Conservation (phyloP, 2,329 filamentous ascomycete species). For the Sphaerulina musiva region DNA sequence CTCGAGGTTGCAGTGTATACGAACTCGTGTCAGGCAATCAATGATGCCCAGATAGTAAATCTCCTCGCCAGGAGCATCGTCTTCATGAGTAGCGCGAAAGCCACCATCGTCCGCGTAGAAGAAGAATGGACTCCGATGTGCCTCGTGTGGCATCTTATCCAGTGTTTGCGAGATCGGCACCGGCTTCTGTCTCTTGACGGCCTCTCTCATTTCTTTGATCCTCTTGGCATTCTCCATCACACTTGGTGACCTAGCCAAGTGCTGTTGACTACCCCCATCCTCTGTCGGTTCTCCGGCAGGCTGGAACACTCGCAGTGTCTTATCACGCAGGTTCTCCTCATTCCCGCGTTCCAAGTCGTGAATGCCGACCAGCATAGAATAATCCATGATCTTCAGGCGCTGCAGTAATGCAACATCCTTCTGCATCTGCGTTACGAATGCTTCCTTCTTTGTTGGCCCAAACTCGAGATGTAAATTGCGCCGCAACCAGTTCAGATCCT, state of each 20-base stretch:
- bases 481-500: constrained; percentile 94
- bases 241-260: constrained; percentile 78
- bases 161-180: constrained; percentile 81
- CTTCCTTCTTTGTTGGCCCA: constrained; percentile 76
- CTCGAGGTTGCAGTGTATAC: constrained; percentile 34
- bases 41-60: constrained; percentile 98
- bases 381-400: constrained; percentile 94
- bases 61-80: constrained; percentile 76
- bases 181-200: constrained; percentile 86
- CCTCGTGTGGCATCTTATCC: constrained; percentile 80
- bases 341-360: constrained; percentile 88
- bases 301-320: constrained; percentile 89
- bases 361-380: constrained; percentile 88
- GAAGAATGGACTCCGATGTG: constrained; percentile 63
- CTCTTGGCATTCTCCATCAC: constrained; percentile 88
- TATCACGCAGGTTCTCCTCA: constrained; percentile 83
- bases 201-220: constrained; percentile 81
- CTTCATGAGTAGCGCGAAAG: constrained; percentile 85
- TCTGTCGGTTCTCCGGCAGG: constrained; percentile 60
- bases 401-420: constrained; percentile 82
- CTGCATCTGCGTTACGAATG: constrained; percentile 84
- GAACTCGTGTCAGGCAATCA: constrained; percentile 92
- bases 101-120: constrained; percentile 95
- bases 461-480: constrained; percentile 79
- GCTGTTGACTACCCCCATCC: constrained; percentile 29